Base-by-base conservation (phyloP, 352 stramenopile species). In the Plasmopara muralis region DNA sequence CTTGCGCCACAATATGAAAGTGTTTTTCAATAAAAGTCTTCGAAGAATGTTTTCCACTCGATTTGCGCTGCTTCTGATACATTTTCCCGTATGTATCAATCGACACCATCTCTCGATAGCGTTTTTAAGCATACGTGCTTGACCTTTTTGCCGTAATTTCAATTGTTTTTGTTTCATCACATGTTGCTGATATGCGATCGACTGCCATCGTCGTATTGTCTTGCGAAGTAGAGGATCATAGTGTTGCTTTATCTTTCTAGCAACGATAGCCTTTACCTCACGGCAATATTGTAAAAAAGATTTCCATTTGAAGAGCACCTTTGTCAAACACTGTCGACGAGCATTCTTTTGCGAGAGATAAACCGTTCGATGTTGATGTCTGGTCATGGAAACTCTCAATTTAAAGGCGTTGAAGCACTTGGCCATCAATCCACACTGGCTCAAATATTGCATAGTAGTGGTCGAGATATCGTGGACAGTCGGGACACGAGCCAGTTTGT, bases 331-430 rank as follows among this genome's bases (percentile, higher is more conserved):
- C 6, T 43, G 60, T 18, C 50, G 55, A 9, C 28, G 41, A 41
- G 39, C 37, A 50, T 41, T 62, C 18, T 56, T 62, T 9, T 64
- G 60, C 6, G 35, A 62, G 16, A 65, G 49, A 14, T 47, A 38
- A 45, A 55, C 40, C 0, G 47, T 35, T 9, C 51, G 46, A 6
- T 7, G 16, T 33, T 62, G 60, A 9, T 53, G 51, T 39, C 33
- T 62, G 25, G n/a, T 44, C 4, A 58, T 49, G 10, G 28, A 45
- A 40, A 65, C 30, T 6, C 48, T 52, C 1, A 62, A 39, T 25
- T 68, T 68, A 9, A 68, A 43, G 10, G 50, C 42, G 12, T 68
- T 68, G 15, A 68, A 68, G 58, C 45, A 57, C 8, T 61, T 65
- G 1, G 56, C 42, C 28, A 65, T 6, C 16, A 68, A 51, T 18